Evolutionary conservation across 495 filamentous ascomycete species (phyloP).

Genomic region (Lasiosphaeriaceae sp.): DNA sequence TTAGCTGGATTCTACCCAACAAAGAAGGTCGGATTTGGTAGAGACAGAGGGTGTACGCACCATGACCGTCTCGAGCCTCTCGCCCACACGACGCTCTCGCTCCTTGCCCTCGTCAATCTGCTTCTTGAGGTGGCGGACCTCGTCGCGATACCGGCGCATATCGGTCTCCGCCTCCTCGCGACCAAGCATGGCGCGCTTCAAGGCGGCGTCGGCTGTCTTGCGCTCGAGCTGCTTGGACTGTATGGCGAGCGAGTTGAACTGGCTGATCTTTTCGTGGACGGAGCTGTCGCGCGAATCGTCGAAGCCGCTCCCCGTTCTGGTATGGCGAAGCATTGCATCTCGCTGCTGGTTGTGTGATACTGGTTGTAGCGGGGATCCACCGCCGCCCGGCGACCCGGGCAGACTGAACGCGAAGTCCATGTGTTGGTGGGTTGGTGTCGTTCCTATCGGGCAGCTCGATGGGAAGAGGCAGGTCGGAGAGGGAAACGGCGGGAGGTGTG

Average conservation of each 20-base stretch:
- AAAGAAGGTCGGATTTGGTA: no score
- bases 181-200: conserved; percentile 76
- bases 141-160: conserved; percentile 58
- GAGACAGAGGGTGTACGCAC: conserved; percentile 47
- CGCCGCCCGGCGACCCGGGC: conserved; percentile 26
- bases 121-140: conserved; percentile 46
- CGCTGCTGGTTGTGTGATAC: conserved; percentile 73
- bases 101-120: conserved; percentile 67
- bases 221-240: conserved; percentile 58
- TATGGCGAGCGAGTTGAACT: conserved; percentile 69
- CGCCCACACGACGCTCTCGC: conserved; percentile 69
- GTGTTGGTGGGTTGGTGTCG: neutral
- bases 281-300: conserved; percentile 56
- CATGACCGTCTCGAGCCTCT: conserved; percentile 73
- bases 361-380: conserved; percentile 52
- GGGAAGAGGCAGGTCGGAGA: neutral
- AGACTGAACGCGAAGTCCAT: conserved; percentile 22
- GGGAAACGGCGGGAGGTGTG: neutral
- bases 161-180: conserved; percentile 78
- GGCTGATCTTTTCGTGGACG: conserved; percentile 81
- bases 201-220: conserved; percentile 63
- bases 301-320: conserved; percentile 20
- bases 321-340: conserved; percentile 21
- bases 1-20: neutral
- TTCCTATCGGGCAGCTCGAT: neutral